Percentiles rank a stretch among this genome's conserved stretches.
Conservation (phyloP, 768 basidiomycete genomes). For the Suillus discolor region DNA sequence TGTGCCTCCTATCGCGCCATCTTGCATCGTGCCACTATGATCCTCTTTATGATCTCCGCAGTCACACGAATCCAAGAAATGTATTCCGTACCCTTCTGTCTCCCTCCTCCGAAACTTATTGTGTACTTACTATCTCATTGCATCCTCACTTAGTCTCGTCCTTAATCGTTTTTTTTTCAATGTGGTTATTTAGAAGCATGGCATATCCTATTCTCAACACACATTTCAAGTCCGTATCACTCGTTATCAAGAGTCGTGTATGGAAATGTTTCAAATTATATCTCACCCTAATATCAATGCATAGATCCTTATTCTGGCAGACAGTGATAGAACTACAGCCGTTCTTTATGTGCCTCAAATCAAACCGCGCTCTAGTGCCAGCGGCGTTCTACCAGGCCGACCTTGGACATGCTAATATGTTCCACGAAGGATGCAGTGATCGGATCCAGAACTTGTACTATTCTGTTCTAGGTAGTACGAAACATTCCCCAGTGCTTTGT, state of each 20-base stretch:
- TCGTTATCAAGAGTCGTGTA: slow-evolving; percentile 2
- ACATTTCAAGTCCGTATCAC: background rate
- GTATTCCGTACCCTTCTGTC: background rate
- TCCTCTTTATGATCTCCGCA: background rate
- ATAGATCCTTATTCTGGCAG: background rate
- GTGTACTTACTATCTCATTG: slow-evolving; percentile 6
- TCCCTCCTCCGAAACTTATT: background rate
- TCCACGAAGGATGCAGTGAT: background rate
- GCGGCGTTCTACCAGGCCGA: background rate
- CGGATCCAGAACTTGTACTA: background rate
- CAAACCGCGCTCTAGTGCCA: background rate
- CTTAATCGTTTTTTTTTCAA: slow-evolving; percentile 3
- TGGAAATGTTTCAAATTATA: background rate
- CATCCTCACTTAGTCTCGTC: slow-evolving; percentile 2
- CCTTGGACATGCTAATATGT: background rate
- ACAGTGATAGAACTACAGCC: background rate
- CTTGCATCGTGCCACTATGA: slow-evolving; percentile 2
- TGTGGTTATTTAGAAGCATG: slow-evolving; percentile 5
- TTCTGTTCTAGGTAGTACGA: background rate
- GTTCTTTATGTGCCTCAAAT: background rate
- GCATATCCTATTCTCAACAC: background rate
- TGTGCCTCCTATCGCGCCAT: background rate
- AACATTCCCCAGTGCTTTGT: background rate
- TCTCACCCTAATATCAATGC: slow-evolving; percentile 6
- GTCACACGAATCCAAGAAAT: background rate